Evolutionary conservation across 768 basidiomycete genomes (phyloP).

Genomic region (Amanita molliuscula): DNA sequence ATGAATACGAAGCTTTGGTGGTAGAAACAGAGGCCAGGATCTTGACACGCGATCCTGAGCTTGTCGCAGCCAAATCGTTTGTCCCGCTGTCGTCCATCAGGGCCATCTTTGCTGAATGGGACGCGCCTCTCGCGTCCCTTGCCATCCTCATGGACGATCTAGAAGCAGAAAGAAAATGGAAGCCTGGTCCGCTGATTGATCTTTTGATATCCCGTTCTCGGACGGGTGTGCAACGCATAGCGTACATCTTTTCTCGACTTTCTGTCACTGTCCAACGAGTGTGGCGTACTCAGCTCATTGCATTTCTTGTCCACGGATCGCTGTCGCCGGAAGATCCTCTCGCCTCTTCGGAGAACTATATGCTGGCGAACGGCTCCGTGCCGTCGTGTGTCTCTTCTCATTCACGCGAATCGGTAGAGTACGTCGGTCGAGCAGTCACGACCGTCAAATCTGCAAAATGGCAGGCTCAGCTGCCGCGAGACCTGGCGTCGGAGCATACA

Average conservation of each 20-base stretch:
- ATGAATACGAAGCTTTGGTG: slow-evolving; percentile 74
- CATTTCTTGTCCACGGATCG: slow-evolving; percentile 74
- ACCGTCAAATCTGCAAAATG: slow-evolving; percentile 74
- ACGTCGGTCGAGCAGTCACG: slow-evolving; percentile 80
- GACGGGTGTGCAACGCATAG: slow-evolving; percentile 72
- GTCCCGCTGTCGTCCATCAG: slow-evolving; percentile 81
- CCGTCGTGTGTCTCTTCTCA: slow-evolving; percentile 68
- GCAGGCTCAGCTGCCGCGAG: slow-evolving; percentile 67
- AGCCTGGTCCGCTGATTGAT: slow-evolving; percentile 74
- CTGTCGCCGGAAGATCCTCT: slow-evolving; percentile 59
- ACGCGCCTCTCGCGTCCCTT: slow-evolving; percentile 72
- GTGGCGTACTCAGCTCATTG: slow-evolving; percentile 77
- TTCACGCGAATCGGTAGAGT: slow-evolving; percentile 72
- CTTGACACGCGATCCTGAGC: slow-evolving; percentile 58
- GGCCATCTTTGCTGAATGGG: slow-evolving; percentile 82
- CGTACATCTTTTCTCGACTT: slow-evolving; percentile 60
- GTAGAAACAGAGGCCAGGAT: slow-evolving; percentile 76
- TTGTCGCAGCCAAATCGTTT: slow-evolving; percentile 74
- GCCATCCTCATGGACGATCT: slow-evolving; percentile 54
- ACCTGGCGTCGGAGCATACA: slow-evolving; percentile 56
- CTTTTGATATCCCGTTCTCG: slow-evolving; percentile 60
- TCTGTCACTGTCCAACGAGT: slow-evolving; percentile 68
- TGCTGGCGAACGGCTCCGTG: slow-evolving; percentile 53
- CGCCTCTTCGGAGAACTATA: slow-evolving; percentile 41
- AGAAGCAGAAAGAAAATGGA: slow-evolving; percentile 46